Conservation (phyloP, 2,329 filamentous ascomycete species). For the Stylonectria norvegica region DNA sequence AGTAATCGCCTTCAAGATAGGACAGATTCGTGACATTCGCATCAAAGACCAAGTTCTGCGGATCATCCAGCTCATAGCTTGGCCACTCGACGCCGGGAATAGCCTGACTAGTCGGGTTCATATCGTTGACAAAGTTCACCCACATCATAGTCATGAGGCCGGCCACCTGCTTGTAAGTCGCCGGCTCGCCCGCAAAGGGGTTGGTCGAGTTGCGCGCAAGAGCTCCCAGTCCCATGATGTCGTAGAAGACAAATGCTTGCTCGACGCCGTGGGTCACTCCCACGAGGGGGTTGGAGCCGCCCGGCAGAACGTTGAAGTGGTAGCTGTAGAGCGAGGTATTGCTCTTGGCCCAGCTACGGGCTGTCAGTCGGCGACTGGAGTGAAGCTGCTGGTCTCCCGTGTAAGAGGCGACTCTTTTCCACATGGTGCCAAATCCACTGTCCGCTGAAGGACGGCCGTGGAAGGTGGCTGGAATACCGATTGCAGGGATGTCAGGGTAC, state of each 20-base stretch:
- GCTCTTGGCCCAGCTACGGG: conserved; percentile 47
- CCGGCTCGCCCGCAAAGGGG: conserved; percentile 40
- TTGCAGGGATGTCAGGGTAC: conserved; percentile 48
- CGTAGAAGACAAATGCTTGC: conserved; percentile 33
- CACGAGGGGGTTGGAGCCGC: conserved; percentile 40
- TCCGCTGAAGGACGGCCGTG: conserved; percentile 27
- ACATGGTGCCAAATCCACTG: conserved; percentile 41
- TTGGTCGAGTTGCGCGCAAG: conserved; percentile 10
- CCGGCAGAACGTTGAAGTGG: conserved; percentile 49
- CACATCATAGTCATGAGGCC: conserved; percentile 50
- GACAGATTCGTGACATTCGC: conserved; percentile 39
- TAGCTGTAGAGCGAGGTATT: conserved; percentile 46
- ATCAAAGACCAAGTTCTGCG: conserved; percentile 49
- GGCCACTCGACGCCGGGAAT: conserved; percentile 37
- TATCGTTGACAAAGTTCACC: conserved; percentile 40
- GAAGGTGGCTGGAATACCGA: conserved; percentile 46
- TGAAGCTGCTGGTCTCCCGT: conserved; percentile 55
- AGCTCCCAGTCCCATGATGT: conserved; percentile 42
- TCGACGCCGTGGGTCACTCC: conserved; percentile 27
- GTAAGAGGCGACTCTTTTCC: conserved; percentile 52
- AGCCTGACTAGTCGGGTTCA: conserved; percentile 35
- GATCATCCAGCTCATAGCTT: conserved; percentile 37
- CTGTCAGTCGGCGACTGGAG: conserved; percentile 50
- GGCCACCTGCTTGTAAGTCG: conserved; percentile 37
- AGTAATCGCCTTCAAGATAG: conserved; percentile 30